A percentile compares a stretch with the other conserved stretches of the same genome.
phyloP scores from a whole-genome alignment of 2,329 filamentous ascomycete genomes.

The Aspergillus pseudoglaucus region DNA sequence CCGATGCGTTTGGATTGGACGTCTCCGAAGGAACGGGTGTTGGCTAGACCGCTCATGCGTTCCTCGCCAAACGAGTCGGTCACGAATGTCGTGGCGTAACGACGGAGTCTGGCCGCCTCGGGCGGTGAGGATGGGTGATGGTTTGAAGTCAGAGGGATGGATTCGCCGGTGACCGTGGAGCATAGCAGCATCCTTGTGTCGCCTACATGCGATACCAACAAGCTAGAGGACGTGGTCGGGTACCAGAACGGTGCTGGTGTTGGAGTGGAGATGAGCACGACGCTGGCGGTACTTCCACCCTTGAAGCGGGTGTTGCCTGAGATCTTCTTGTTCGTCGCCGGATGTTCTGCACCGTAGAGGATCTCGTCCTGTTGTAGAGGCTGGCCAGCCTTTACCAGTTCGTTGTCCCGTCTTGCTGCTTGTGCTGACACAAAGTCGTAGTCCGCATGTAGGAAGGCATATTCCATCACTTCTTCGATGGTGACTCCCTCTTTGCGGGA shows the following conservation, averaged over 20 bases:
- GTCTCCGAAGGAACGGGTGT: conserved; percentile 90
- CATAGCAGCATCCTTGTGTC: conserved; percentile 89
- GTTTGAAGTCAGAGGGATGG: conserved; percentile 77
- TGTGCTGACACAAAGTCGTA: conserved; percentile 90
- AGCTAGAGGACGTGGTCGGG: conserved; percentile 72
- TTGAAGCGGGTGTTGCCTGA: conserved; percentile 75
- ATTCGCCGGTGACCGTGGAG: conserved; percentile 72
- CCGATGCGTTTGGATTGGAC: conserved; percentile 86
- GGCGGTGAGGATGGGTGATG: conserved; percentile 86
- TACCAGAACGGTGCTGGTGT: conserved; percentile 94
- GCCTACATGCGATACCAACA: conserved; percentile 84
- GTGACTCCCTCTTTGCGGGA: conserved; percentile 25
- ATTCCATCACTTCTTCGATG: conserved; percentile 61
- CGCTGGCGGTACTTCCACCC: conserved; percentile 85
- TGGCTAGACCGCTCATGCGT: conserved; percentile 86
- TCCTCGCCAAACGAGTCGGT: conserved; percentile 97
- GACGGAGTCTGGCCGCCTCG: conserved; percentile 74
- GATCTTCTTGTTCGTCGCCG: conserved; percentile 45
- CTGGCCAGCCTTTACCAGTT: conserved; percentile 63
- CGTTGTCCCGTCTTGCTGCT: conserved; percentile 69
- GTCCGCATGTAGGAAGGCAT: conserved; percentile 89
- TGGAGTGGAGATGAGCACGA: conserved; percentile 86
- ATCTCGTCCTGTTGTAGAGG: conserved; percentile 83
- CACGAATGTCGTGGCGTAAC: conserved; percentile 80
- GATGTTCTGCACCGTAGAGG: conserved; percentile 56